These are phyloP conservation scores for Penicillium sp. DNA, from an alignment of 2,329 filamentous ascomycete species.

Conservation along the genomic window DNA sequence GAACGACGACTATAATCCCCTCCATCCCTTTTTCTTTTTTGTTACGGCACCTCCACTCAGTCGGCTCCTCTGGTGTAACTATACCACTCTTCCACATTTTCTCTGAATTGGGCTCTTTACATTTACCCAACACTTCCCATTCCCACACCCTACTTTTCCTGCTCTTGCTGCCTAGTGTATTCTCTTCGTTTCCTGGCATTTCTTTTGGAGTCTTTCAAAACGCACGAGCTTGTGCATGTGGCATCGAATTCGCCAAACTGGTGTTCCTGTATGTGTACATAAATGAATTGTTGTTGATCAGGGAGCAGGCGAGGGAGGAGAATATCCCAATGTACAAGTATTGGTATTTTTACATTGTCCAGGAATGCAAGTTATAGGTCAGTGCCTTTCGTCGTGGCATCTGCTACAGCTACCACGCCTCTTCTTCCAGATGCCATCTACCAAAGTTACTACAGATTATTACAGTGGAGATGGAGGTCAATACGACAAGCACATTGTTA, in stretches of 20 bases:
- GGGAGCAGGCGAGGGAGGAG: conserved; percentile 2
- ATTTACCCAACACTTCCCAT: neutral
- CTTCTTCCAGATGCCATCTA: neutral
- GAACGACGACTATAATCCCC: conserved; percentile 7
- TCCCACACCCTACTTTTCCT: neutral
- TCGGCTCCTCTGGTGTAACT: neutral
- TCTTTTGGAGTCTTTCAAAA: conserved; percentile 5
- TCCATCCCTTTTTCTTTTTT: neutral
- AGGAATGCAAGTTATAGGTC: neutral
- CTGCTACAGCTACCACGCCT: neutral
- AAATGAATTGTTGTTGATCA: conserved; percentile 7
- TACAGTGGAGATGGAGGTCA: neutral
- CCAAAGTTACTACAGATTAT: neutral
- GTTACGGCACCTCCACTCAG: neutral
- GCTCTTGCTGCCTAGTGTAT: neutral
- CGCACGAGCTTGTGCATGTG: conserved; percentile 2
- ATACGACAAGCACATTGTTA: neutral
- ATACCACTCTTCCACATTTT: neutral
- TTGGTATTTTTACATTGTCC: neutral
- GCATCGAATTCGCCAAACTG: neutral
- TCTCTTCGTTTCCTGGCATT: conserved; percentile 8
- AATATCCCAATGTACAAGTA: conserved; percentile 12
- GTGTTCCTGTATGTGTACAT: conserved; percentile 14
- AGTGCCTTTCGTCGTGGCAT: too few species aligned
- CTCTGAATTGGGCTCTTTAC: neutral